Evolutionary conservation across 2,329 filamentous ascomycete genomes (phyloP).

Genomic region (Colletotrichum plurivorum): DNA sequence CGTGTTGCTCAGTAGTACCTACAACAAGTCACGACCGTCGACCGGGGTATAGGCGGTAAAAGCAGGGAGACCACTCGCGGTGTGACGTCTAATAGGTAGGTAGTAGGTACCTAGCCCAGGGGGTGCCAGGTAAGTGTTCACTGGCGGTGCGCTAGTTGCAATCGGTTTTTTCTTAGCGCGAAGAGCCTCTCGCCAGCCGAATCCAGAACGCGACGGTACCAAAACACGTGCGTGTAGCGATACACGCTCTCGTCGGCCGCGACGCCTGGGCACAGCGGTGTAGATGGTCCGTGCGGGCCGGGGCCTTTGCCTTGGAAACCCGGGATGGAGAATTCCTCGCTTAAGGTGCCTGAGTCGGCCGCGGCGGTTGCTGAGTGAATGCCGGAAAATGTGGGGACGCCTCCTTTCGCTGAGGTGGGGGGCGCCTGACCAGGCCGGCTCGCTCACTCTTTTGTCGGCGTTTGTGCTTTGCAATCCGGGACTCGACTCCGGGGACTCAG

Average conservation of each 20-base stretch:
- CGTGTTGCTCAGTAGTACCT: slow-evolving; percentile 1
- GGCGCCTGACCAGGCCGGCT: slow-evolving; percentile 27
- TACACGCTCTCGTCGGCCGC: slow-evolving; percentile 31
- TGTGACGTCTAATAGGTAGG: slow-evolving; percentile 22
- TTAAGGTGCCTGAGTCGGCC: not conserved
- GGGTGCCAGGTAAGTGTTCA: not conserved
- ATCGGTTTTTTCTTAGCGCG: slow-evolving; percentile 22
- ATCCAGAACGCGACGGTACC: slow-evolving; percentile 34
- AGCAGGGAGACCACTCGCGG: slow-evolving; percentile 10
- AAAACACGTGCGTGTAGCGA: slow-evolving; percentile 29
- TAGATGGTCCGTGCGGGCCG: slow-evolving; percentile 21
- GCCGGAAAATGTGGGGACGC: slow-evolving; percentile 29
- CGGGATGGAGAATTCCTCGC: not conserved
- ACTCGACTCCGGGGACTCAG: slow-evolving; percentile 34
- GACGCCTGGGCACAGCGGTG: slow-evolving; percentile 8
- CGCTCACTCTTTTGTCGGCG: slow-evolving; percentile 25
- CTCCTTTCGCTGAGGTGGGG: slow-evolving; percentile 26
- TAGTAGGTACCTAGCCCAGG: slow-evolving; percentile 6
- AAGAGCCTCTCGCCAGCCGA: slow-evolving; percentile 3
- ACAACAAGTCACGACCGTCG: slow-evolving; percentile 29
- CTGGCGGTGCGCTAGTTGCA: no score
- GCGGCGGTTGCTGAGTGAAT: slow-evolving; percentile 37
- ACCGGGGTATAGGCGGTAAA: slow-evolving; percentile 19
- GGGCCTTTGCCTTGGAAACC: not conserved
- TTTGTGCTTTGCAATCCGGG: slow-evolving; percentile 34